These are phyloP conservation scores for Cantharellus anzutake DNA, from an alignment of 768 basidiomycete species.

Conservation along the genomic window DNA sequence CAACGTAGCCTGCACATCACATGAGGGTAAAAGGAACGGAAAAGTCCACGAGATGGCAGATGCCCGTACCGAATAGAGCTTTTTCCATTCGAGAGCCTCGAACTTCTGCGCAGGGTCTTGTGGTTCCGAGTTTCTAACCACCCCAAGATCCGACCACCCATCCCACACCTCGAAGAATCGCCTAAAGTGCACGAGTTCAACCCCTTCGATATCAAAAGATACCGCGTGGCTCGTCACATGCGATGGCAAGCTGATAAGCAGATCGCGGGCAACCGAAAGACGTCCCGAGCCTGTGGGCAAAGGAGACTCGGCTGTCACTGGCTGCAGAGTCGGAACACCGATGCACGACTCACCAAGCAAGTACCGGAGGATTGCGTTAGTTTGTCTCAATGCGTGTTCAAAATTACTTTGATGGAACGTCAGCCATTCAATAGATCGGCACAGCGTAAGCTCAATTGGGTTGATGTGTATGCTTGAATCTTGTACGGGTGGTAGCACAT, in stretches of 20 bases:
- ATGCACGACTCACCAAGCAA: slow-evolving; percentile 51
- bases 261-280: slow-evolving; percentile 40
- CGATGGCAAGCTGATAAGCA: slow-evolving; percentile 40
- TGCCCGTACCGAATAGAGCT: slow-evolving; percentile 3
- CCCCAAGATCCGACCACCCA: slow-evolving; percentile 3
- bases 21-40: no score
- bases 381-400: slow-evolving; percentile 61
- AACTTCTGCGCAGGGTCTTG: slow-evolving; percentile 4
- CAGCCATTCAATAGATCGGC: slow-evolving; percentile 90
- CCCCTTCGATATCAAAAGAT: slow-evolving; percentile 5
- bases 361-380: slow-evolving; percentile 75
- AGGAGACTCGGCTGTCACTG: not conserved
- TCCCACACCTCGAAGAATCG: slow-evolving; percentile 62
- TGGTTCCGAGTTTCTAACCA: slow-evolving; percentile 6
- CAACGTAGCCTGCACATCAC: slow-evolving; percentile 14
- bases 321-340: not conserved
- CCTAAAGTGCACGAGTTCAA: slow-evolving; percentile 52
- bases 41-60: not conserved
- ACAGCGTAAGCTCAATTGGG: slow-evolving; percentile 40
- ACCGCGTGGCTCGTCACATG: slow-evolving; percentile 28
- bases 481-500: not conserved
- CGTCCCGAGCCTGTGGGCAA: slow-evolving; percentile 44
- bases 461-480: slow-evolving; percentile 16
- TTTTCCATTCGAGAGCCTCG: slow-evolving; percentile 6
- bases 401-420: slow-evolving; percentile 57